Evolutionary conservation across 2,329 filamentous ascomycete species (phyloP).

Genomic region (Orbilia javanica): DNA sequence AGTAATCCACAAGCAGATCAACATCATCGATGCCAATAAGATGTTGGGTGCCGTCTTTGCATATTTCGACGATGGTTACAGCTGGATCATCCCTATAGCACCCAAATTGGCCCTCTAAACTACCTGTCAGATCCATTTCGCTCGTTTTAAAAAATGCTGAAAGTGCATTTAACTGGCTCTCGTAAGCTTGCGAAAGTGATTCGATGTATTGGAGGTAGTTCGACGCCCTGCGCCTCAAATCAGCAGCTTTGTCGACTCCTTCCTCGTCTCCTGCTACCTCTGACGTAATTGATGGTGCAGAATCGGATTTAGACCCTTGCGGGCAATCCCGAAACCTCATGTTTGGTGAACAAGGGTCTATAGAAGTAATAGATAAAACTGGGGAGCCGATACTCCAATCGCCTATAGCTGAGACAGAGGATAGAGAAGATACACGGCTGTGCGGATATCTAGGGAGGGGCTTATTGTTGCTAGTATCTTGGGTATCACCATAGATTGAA

Average conservation of each 20-base stretch:
- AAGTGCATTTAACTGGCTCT: slow-evolving; percentile 40
- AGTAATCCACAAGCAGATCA: slow-evolving; percentile 40
- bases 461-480: not conserved
- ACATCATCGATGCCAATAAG: slow-evolving; percentile 49
- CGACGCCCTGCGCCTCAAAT: slow-evolving; percentile 44
- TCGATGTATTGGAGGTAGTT: slow-evolving; percentile 57
- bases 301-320: slow-evolving; percentile 6
- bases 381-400: slow-evolving; percentile 52
- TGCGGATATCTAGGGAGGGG: slow-evolving; percentile 8
- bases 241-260: slow-evolving; percentile 24
- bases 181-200: slow-evolving; percentile 55
- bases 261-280: not conserved
- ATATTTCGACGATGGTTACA: slow-evolving; percentile 44
- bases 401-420: slow-evolving; percentile 1
- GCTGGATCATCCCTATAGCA: slow-evolving; percentile 34
- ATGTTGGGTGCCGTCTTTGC: slow-evolving; percentile 27
- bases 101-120: not conserved
- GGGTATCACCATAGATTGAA: not conserved
- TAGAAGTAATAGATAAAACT: slow-evolving; percentile 49
- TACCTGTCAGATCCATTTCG: not conserved
- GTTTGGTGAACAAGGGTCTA: slow-evolving; percentile 45
- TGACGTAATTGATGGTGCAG: not conserved
- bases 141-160: slow-evolving; percentile 39
- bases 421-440: slow-evolving; percentile 23
- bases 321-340: slow-evolving; percentile 37